Conservation (phyloP, 2,329 filamentous ascomycete genomes). For the Allantophomopsis cytisporea region DNA sequence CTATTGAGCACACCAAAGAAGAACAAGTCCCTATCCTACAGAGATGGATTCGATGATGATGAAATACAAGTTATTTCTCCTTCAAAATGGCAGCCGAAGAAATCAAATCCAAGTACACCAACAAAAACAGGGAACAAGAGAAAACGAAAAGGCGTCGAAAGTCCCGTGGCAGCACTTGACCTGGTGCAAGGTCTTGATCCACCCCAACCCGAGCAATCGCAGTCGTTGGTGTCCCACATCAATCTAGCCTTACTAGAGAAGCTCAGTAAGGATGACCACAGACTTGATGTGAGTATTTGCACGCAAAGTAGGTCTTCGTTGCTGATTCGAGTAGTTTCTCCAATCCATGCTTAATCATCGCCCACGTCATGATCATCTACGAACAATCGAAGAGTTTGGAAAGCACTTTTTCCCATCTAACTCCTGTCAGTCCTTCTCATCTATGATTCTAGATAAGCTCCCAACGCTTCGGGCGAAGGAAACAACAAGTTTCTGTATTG, state of each 20-base stretch:
- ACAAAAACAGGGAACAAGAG: slow-evolving; percentile 50
- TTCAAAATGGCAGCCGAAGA: slow-evolving; percentile 20
- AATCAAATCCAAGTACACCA: slow-evolving; percentile 35
- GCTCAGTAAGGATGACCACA: slow-evolving; percentile 24
- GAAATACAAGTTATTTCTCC: slow-evolving; percentile 34
- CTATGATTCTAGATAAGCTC: slow-evolving; percentile 55
- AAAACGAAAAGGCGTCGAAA: slow-evolving; percentile 52
- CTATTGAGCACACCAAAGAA: slow-evolving; percentile 45
- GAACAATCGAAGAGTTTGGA: slow-evolving; percentile 55
- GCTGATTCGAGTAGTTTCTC: slow-evolving; percentile 13
- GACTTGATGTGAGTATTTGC: slow-evolving; percentile 19
- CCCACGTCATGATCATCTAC: slow-evolving; percentile 31
- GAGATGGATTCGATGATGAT: slow-evolving; percentile 61
- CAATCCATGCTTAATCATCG: slow-evolving; percentile 19
- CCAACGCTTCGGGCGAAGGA: slow-evolving; percentile 38
- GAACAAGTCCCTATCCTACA: slow-evolving; percentile 41
- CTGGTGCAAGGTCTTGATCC: slow-evolving; percentile 10
- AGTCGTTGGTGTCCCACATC: slow-evolving; percentile 10
- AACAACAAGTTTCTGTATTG: slow-evolving; percentile 38
- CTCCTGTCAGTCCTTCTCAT: slow-evolving; percentile 46
- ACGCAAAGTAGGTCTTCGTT: background rate
- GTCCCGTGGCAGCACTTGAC: slow-evolving; percentile 45
- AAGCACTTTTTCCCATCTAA: slow-evolving; percentile 52
- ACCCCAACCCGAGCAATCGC: slow-evolving; percentile 3
- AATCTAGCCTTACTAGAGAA: slow-evolving; percentile 20